phyloP scores from a whole-genome alignment of 1,284 basidiomycete genomes.

The Papiliotrema terrestris region DNA sequence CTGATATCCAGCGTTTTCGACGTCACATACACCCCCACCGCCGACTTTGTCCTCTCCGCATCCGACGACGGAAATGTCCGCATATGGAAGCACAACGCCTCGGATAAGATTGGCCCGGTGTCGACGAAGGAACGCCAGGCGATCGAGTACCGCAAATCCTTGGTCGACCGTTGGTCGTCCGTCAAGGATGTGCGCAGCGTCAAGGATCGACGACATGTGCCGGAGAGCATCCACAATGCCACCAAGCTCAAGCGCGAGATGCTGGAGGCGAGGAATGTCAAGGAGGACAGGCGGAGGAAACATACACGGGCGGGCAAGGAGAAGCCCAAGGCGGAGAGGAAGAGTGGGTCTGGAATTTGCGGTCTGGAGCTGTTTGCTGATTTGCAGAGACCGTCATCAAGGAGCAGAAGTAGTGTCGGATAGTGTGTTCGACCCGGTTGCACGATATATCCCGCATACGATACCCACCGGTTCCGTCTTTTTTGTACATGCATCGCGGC shows the following conservation, averaged over 20 bases:
- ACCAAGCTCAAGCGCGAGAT: conserved; percentile 86
- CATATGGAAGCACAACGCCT: conserved; percentile 92
- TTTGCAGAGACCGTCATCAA: conserved; percentile 61
- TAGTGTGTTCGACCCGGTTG: not conserved
- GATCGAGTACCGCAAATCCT: conserved; percentile 86
- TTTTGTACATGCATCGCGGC: too few species aligned
- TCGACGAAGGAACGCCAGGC: conserved; percentile 88
- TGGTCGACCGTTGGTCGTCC: conserved; percentile 84
- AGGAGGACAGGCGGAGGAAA: conserved; percentile 88
- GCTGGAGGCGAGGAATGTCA: conserved; percentile 82
- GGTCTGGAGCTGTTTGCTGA: not conserved
- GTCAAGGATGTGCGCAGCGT: conserved; percentile 80
- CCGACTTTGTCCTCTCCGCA: conserved; percentile 87
- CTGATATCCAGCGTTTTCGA: conserved; percentile 48
- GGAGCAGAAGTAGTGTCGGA: conserved; percentile 61
- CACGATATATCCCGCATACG: not conserved
- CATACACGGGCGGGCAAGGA: conserved; percentile 77
- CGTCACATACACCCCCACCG: conserved; percentile 77
- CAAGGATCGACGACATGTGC: conserved; percentile 78
- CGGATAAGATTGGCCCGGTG: conserved; percentile 86
- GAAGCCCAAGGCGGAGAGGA: conserved; percentile 89
- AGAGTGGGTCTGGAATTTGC: conserved; percentile 52
- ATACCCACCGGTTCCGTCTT: not conserved
- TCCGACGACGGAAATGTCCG: conserved; percentile 97
- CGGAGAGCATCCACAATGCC: conserved; percentile 85